These are phyloP conservation scores for Termitomyces sp. DNA, from an alignment of 768 basidiomycete genomes.

Conservation along the genomic window DNA sequence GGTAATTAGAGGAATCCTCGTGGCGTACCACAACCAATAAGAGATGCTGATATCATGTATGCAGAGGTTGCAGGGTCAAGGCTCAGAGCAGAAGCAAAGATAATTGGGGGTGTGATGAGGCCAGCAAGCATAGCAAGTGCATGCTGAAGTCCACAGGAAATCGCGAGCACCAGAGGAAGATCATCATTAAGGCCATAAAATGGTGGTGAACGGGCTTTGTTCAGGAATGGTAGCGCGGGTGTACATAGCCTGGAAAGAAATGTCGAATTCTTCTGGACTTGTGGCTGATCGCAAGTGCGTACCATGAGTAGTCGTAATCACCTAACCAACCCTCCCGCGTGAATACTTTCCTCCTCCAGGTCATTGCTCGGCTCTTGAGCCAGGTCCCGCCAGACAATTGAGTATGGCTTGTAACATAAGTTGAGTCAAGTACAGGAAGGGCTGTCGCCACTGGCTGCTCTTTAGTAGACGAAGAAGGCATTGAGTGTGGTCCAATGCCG, in stretches of 20 bases:
- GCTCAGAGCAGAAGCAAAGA: slow-evolving; percentile 59
- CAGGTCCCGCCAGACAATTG: not conserved
- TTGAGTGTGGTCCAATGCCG: not conserved
- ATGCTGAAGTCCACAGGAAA: slow-evolving; percentile 70
- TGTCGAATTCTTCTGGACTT: not conserved
- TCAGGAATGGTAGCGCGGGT: slow-evolving; percentile 57
- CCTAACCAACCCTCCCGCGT: slow-evolving; percentile 73
- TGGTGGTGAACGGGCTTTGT: slow-evolving; percentile 42
- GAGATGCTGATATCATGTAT: slow-evolving; percentile 77
- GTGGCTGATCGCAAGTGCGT: slow-evolving; percentile 5
- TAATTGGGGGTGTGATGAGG: slow-evolving; percentile 79
- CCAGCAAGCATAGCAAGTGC: slow-evolving; percentile 81
- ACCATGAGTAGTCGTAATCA: slow-evolving; percentile 73
- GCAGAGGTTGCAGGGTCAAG: slow-evolving; percentile 53
- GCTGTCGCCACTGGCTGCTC: slow-evolving; percentile 11
- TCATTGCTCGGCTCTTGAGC: not conserved
- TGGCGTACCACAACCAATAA: slow-evolving; percentile 70
- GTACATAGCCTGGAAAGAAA: slow-evolving; percentile 46
- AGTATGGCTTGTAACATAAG: not conserved
- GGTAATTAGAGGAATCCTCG: not conserved
- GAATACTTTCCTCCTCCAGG: slow-evolving; percentile 27
- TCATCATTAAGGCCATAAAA: slow-evolving; percentile 74
- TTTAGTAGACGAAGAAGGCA: slow-evolving; percentile 4
- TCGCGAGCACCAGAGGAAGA: slow-evolving; percentile 66
- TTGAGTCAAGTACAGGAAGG: slow-evolving; percentile 8